Conservation (phyloP, 2,329 filamentous ascomycete species). For the Arachnomyces sp. region DNA sequence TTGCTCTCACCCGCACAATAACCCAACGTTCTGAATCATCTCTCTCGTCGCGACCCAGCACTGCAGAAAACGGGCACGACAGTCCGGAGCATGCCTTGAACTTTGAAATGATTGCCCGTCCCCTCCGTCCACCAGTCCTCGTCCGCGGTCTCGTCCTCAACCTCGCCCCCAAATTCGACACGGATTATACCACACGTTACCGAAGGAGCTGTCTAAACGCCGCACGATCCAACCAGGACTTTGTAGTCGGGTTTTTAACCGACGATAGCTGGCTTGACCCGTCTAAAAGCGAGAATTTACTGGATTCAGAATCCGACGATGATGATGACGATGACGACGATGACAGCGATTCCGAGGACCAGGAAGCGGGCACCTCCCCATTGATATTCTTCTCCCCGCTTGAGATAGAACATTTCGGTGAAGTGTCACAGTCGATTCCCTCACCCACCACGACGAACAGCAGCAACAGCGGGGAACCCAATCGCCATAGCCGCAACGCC, state of each 20-base stretch:
- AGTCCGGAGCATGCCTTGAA: constrained; percentile 7
- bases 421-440: not conserved
- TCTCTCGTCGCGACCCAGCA: constrained; percentile 7
- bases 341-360: not conserved
- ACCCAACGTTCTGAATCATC: constrained; percentile 29
- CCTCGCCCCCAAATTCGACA: constrained; percentile 25
- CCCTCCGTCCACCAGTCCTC: constrained; percentile 25
- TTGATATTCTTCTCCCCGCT: constrained; percentile 23
- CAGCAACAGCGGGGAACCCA: not conserved
- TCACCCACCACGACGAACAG: not conserved
- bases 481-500: not conserved
- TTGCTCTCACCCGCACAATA: constrained; percentile 35
- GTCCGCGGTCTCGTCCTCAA: constrained; percentile 30
- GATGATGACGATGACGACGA: constrained; percentile 11
- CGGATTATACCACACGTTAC: constrained; percentile 27
- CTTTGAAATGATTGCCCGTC: constrained; percentile 6
- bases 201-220: constrained; percentile 29
- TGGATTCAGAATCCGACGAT: constrained; percentile 13
- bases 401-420: constrained; percentile 12
- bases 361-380: constrained; percentile 6
- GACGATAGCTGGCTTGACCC: constrained; percentile 29
- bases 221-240: constrained; percentile 33
- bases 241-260: constrained; percentile 31
- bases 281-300: constrained; percentile 22
- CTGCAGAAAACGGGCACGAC: constrained; percentile 4